These are phyloP conservation scores for Pezicula carpinea DNA, from an alignment of 2,329 filamentous ascomycete species.

Conservation along the genomic window DNA sequence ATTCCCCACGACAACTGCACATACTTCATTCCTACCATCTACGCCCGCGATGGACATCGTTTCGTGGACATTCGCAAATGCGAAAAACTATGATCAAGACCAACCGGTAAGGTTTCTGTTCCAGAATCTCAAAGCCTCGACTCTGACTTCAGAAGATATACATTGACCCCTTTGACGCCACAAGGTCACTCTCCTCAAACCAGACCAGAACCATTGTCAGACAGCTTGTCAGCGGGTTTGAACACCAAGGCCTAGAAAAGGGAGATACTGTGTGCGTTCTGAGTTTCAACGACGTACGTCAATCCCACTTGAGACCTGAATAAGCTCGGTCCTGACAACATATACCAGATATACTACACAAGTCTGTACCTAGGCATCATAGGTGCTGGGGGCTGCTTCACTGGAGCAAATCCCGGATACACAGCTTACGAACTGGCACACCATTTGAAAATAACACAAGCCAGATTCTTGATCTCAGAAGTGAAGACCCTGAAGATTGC, in stretches of 20 bases:
- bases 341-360: slow-evolving; percentile 13
- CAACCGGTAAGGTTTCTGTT: not conserved
- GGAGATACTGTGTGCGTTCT: slow-evolving; percentile 15
- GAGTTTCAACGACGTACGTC: slow-evolving; percentile 13
- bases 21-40: not conserved
- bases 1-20: not conserved
- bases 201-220: slow-evolving; percentile 4
- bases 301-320: not conserved
- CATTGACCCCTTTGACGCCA: not conserved
- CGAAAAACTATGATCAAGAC: slow-evolving; percentile 1
- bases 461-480: slow-evolving; percentile 10
- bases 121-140: not conserved
- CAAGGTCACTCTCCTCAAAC: slow-evolving; percentile 3
- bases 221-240: slow-evolving; percentile 11
- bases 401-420: slow-evolving; percentile 17
- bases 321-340: not conserved
- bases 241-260: slow-evolving; percentile 7
- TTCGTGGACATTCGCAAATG: slow-evolving; percentile 3
- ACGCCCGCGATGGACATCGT: slow-evolving; percentile 2
- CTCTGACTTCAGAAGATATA: slow-evolving; percentile 1
- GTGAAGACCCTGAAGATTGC: slow-evolving; percentile 6
- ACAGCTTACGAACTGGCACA: slow-evolving; percentile 13
- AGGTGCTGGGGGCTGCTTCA: slow-evolving; percentile 14
- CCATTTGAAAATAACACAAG: slow-evolving; percentile 10
- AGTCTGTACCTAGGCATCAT: slow-evolving; percentile 15